Evolutionary conservation across 2,329 filamentous ascomycete species (phyloP).

Genomic region (Paraconiothyrium sp.): DNA sequence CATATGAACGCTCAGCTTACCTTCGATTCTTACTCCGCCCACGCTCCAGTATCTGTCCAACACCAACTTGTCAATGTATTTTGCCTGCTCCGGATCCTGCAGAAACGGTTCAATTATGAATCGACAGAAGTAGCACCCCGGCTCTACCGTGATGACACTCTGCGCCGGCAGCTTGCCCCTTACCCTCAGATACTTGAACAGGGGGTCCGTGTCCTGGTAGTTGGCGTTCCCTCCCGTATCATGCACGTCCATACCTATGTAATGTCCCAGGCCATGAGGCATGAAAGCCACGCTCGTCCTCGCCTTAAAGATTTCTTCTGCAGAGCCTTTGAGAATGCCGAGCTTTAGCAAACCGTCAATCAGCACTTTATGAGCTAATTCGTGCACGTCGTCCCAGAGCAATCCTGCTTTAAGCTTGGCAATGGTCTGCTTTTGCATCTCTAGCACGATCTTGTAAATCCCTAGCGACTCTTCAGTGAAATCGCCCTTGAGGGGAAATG

Average conservation of each 20-base stretch:
- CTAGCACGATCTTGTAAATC: conserved; percentile 83
- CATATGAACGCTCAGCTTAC: conserved; percentile 27
- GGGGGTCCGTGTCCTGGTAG: conserved; percentile 74
- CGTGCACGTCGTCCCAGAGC: conserved; percentile 82
- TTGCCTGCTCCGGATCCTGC: conserved; percentile 66
- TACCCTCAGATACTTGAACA: conserved; percentile 89
- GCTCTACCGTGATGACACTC: conserved; percentile 92
- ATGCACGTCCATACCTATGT: conserved; percentile 63
- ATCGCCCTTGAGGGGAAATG: conserved; percentile 78
- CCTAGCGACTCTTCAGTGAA: conserved; percentile 52
- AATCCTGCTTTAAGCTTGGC: conserved; percentile 76
- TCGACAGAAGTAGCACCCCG: conserved; percentile 82
- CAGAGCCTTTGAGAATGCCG: conserved; percentile 74
- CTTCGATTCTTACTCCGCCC: conserved; percentile 90
- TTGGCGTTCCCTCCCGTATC: conserved; percentile 60
- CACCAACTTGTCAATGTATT: conserved; percentile 71
- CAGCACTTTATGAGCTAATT: conserved; percentile 80
- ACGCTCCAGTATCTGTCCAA: conserved; percentile 77
- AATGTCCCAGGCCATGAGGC: conserved; percentile 62
- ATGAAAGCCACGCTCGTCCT: conserved; percentile 60
- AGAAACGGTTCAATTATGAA: conserved; percentile 77
- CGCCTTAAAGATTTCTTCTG: conserved; percentile 57
- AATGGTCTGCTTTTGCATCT: conserved; percentile 86
- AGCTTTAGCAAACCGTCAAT: conserved; percentile 80
- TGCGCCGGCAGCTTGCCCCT: conserved; percentile 78